A percentile compares a stretch with the other conserved stretches of the same genome.
These are phyloP conservation scores for Zygosaccharomyces bailii DNA, from an alignment of 805 yeast species.

Conservation along the genomic window DNA sequence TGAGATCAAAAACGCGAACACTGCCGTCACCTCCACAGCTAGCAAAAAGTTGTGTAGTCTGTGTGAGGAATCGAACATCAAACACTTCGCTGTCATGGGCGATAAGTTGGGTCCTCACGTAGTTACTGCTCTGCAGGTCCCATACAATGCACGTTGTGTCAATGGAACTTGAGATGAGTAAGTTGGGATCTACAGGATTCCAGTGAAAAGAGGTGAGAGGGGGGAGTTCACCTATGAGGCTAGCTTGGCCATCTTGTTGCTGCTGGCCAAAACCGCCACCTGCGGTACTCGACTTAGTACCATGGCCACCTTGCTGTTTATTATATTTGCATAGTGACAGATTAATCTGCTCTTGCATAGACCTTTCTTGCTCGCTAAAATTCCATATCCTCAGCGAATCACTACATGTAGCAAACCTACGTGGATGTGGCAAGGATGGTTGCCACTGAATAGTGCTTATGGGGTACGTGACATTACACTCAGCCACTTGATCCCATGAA, in stretches of 20 bases:
- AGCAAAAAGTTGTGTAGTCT: conserved; percentile 70
- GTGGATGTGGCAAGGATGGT: conserved; percentile 28
- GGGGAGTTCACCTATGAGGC: conserved; percentile 47
- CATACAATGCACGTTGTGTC: conserved; percentile 97
- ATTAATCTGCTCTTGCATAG: conserved; percentile 40
- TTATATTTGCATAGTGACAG: conserved; percentile 43
- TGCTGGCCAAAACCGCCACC: conserved; percentile 2
- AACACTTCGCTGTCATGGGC: conserved; percentile 96
- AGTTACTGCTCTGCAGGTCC: conserved; percentile 55
- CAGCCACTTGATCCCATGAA: conserved; percentile 65
- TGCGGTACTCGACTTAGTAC: conserved; percentile 7
- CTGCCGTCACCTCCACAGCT: conserved; percentile 96
- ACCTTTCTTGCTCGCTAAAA: conserved; percentile 25
- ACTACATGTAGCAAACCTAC: conserved; percentile 37
- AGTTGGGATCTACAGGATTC: conserved; percentile 67
- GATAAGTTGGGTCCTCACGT: conserved; percentile 86
- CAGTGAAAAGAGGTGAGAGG: conserved; percentile 95
- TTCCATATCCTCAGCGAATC: conserved; percentile 36
- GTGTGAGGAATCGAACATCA: conserved; percentile 81
- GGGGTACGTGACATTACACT: conserved; percentile 32
- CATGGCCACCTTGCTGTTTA: conserved; percentile 42
- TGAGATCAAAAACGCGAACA: conserved; percentile 83
- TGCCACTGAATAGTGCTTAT: conserved; percentile 36
- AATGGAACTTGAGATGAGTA: conserved; percentile 78
- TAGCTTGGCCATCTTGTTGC: conserved; percentile 3